These are phyloP conservation scores for Leucocoprinus leucothites DNA, from an alignment of 768 basidiomycete genomes.

Conservation along the genomic window DNA sequence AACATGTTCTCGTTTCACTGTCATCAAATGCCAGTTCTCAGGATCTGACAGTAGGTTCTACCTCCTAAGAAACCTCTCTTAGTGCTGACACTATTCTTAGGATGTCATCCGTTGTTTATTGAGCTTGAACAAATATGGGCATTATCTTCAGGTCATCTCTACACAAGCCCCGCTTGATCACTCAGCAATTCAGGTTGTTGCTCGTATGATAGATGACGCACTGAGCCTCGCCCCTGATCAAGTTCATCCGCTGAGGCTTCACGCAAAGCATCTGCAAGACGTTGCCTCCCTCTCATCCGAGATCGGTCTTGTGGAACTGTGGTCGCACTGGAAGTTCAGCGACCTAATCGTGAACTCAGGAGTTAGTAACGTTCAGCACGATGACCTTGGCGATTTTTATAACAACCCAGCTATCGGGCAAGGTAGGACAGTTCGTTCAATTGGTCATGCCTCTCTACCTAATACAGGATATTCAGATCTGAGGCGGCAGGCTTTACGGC, in stretches of 20 bases:
- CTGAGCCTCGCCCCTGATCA: conserved; percentile 31
- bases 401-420: conserved; percentile 19
- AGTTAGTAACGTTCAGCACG: conserved; percentile 18
- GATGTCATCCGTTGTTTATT: conserved; percentile 26
- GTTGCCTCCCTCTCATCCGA: conserved; percentile 65
- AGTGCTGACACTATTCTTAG: background rate
- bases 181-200: conserved; percentile 17
- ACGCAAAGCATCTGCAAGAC: conserved; percentile 38
- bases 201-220: conserved; percentile 23
- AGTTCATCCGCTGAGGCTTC: conserved; percentile 30
- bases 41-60: background rate
- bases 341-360: conserved; percentile 15
- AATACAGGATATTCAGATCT: conserved; percentile 23
- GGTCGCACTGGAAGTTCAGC: conserved; percentile 47
- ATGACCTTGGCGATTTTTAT: conserved; percentile 20
- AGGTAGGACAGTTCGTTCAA: background rate
- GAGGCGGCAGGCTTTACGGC: conserved; percentile 37
- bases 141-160: conserved; percentile 53
- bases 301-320: conserved; percentile 67
- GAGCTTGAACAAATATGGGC: conserved; percentile 41
- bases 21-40: background rate
- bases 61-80: too few species aligned
- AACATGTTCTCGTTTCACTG: background rate
- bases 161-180: conserved; percentile 25
- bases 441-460: conserved; percentile 5